Evolutionary conservation across 2,329 filamentous ascomycete genomes (phyloP), one percentile per base, ranked within the genome.

Genomic region (Dactylella cylindrospora): DNA sequence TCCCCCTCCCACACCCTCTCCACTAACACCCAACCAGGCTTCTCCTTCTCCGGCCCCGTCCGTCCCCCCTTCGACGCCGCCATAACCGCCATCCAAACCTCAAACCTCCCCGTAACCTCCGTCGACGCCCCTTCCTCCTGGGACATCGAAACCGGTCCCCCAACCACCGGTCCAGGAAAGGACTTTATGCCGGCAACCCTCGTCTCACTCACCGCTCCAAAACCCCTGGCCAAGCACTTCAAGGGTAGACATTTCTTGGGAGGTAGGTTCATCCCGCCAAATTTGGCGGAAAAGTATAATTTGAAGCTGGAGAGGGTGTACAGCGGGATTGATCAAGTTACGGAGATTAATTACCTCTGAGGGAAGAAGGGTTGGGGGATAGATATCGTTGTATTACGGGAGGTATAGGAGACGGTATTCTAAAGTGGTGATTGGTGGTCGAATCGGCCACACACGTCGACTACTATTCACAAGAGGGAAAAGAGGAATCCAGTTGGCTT

Each of bases 111-210:
- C 0, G 86, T 97, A 0, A 84, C 93, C 2, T 86, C 89, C 2
- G 88, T 98, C 17, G 93, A 98, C 74, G 90, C 88, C 5, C 93
- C 93, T 1, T 95, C 88, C 25, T 93, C 88, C 1, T 98, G 93
- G 93, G 84, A 93, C 72, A 94, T 98, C 53, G 88, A 95, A 70
- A 77, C 78, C 8, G 93, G 93, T 0, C 91, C 91, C 6, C 90
- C 90, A 17, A 8, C 78, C 46, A 81, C 83, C 1, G 91, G 89
- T 0, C 79, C 88, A 0, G 91, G 90, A 0, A 85, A 84, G 69
- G 82, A 78, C 3, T 97, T 95, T 70, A 84, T 87, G 75, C 93
- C 93, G 66, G 77, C 79, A 26, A 84, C 84, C 15, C 76, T 98
- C 55, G 84, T 98, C 67, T 95, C 88, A 71, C 76, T 98, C 70